Conservation (phyloP, 257 asterid species). For the Nyctanthes arbortristis region DNA sequence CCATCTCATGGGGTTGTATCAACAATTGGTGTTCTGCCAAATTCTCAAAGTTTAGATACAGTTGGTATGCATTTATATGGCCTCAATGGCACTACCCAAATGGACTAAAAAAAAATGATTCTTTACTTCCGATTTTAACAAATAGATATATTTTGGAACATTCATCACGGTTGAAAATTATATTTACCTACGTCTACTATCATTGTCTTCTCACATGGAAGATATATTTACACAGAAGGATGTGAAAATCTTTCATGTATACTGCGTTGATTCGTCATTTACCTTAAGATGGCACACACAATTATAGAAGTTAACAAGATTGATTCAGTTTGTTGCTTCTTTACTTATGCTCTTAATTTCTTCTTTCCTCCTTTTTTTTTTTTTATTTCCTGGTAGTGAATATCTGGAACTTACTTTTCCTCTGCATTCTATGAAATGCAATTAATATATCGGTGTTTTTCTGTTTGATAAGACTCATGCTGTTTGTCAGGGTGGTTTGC, state of each 20-base stretch:
- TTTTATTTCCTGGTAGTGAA: neutral
- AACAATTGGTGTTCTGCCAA: constrained; percentile 75
- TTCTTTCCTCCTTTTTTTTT: neutral
- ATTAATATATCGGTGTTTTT: constrained; percentile 4
- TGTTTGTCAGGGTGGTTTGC: constrained; percentile 76
- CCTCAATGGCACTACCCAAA: constrained; percentile 14
- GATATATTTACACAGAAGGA: neutral
- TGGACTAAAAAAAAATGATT: constrained; percentile 1
- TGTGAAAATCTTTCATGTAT: neutral
- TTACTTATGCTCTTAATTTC: neutral
- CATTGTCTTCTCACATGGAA: neutral
- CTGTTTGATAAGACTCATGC: constrained; percentile 10
- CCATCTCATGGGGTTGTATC: constrained; percentile 84
- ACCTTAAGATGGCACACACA: neutral
- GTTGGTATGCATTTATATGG: constrained; percentile 60
- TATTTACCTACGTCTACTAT: neutral
- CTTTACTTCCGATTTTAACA: constrained; percentile 4
- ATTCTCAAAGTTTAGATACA: constrained; percentile 84
- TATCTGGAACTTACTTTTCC: neutral
- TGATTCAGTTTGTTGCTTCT: neutral
- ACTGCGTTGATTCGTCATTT: constrained; percentile 6
- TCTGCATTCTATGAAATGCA: neutral
- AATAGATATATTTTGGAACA: neutral
- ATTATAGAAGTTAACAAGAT: neutral
- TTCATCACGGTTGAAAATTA: neutral